Conservation (phyloP, 768 basidiomycete species). For the Suillus paluster region DNA sequence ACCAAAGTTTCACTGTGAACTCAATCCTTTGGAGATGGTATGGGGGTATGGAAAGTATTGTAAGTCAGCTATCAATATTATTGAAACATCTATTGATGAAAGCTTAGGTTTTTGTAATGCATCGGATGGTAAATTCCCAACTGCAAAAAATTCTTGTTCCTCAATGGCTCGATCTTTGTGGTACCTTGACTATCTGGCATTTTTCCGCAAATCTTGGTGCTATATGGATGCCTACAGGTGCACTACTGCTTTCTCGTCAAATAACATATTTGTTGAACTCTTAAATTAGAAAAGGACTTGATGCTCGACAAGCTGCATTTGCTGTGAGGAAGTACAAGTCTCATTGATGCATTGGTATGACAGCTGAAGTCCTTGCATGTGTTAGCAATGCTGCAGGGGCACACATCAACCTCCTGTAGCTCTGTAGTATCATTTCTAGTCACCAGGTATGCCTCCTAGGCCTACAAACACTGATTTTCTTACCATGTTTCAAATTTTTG, state of each 20-base stretch:
- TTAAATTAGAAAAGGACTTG: slow-evolving; percentile 14
- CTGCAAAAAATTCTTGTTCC: slow-evolving; percentile 28
- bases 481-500: slow-evolving; percentile 5
- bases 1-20: no score
- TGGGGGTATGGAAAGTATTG: no score
- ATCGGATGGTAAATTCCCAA: slow-evolving; percentile 27
- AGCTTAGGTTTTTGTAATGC: slow-evolving; percentile 23
- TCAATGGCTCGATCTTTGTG: slow-evolving; percentile 21
- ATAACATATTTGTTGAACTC: no score
- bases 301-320: slow-evolving; percentile 15
- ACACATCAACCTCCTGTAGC: neutral
- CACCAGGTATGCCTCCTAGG: neutral
- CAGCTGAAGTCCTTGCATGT: neutral
- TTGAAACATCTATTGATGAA: neutral
- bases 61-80: no score
- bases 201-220: slow-evolving; percentile 18
- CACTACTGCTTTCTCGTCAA: neutral
- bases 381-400: neutral
- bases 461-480: slow-evolving; percentile 3
- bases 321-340: slow-evolving; percentile 21
- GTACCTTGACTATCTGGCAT: slow-evolving; percentile 19
- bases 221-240: slow-evolving; percentile 19
- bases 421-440: neutral
- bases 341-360: slow-evolving; percentile 12
- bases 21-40: no score